Base-by-base conservation (phyloP, 2,329 filamentous ascomycete species). In the Xylariaceae sp. region DNA sequence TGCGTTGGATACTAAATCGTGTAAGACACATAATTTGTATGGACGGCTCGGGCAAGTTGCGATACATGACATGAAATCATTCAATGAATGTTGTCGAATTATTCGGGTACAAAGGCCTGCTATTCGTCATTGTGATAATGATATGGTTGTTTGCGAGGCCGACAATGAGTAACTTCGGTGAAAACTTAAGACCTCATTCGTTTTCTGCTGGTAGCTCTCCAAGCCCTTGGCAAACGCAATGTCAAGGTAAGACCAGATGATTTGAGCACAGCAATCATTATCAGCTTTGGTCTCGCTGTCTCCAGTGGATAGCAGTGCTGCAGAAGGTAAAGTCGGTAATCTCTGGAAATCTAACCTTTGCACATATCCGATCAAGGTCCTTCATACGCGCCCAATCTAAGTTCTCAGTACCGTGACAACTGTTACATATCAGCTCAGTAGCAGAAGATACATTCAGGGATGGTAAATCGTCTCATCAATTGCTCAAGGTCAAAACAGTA, bases 221-320 rank as follows among this genome's bases (percentile, higher is more conserved):
- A 11, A 13, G 13, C 13, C 18, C 13, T 37, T 9, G 10, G 4
- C 35, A 16, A 16, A 20, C 35, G 35, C 13, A 30, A 30, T 30
- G 27, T 30, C 7, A 30, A 30, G n/a, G n/a, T n/a, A n/a, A n/a
- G n/a, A n/a, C n/a, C n/a, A n/a, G n/a, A 8, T 35, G 32, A 35
- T 10, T 7, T 30, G 7, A 30, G 7, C 27, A 7, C 7, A 7
- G 7, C 18, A 39, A 4, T 16, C 4, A 15, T 16, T 37, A 23
- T 55, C 41, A 50, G n/a, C 26, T 23, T 18, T 48, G 10, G 21
- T 43, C 42, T 37, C 23, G 26, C 6, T 30, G 24, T 37, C 62
- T 58, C 74, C 75, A 77, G 49, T 77, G 76, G 6, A 78, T 69
- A 15, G 58, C 63, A 0, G 75, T 77, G 50, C 68, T 73, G 0